Base-by-base conservation (phyloP, 1,284 basidiomycete genomes). In the Cutaneotrichosporon cavernicola region DNA sequence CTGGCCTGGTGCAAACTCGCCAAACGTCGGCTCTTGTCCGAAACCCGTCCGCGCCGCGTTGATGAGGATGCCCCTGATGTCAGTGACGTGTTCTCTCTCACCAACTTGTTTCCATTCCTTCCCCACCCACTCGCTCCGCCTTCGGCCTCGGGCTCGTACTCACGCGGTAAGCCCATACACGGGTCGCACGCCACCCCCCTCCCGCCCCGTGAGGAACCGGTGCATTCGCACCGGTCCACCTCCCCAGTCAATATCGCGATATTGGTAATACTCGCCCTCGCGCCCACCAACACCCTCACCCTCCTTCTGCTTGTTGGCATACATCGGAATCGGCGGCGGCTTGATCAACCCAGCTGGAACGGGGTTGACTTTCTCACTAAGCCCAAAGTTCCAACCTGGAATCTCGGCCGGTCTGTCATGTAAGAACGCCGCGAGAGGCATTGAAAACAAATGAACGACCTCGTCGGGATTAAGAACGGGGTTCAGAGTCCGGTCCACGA, bases 121-220 rank as follows among this genome's bases (percentile, higher is more conserved):
- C 47, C 47, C 47, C 47, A 4, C 18, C 21, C n/a, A 18, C n/a
- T 10, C n/a, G 5, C 47, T 26, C 11, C 30, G 3, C 50, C 49
- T 30, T 50, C 22, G 26, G 26, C 26, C 26, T 22, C 9, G 26
- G n/a, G 8, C 21, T 13, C 16, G 3, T 8, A 61, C 67, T 64
- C 60, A 92, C 90, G 90, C 86, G 56, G 91, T 93, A 16, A 92
- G 80, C 3, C 90, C 91, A 68, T 87, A 91, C 1, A 93, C 86
- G 16, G 91, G 91, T 71, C 91, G 91, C 21, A 90, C 86, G 0
- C 90, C 90, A 18, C 87, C 87, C 5, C 84, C 86, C 76, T 93
- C 91, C 47, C 90, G 81, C 0, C 91, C 91, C 0, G 91, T 93
- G 50, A 92, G 81, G 80, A 93, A 92, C 16, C 84, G 82, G 78